Conservation (phyloP, 1,284 basidiomycete species). For the Spongispora temasekensis region DNA sequence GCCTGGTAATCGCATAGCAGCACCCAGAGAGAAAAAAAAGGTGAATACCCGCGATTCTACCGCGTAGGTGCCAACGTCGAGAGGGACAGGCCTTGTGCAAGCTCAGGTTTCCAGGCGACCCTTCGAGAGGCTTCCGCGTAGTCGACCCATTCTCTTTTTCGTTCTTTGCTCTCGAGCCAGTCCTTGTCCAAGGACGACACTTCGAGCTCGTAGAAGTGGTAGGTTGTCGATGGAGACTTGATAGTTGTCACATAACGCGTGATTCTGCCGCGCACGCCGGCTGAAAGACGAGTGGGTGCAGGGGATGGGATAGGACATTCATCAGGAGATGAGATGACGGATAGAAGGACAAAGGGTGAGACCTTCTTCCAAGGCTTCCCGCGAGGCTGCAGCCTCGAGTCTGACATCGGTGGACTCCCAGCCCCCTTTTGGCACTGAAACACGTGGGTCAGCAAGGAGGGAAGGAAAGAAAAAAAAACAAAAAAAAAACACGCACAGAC, state of each 20-base stretch:
- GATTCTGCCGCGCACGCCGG: conserved; percentile 78
- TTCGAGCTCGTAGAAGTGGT: conserved; percentile 86
- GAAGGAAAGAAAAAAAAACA: conserved; percentile 3
- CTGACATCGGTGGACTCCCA: conserved; percentile 78
- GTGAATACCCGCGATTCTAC: conserved; percentile 25
- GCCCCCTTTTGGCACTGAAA: conserved; percentile 80
- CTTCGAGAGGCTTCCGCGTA: conserved; percentile 73
- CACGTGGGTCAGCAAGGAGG: conserved; percentile 14
- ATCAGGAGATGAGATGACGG: conserved; percentile 71
- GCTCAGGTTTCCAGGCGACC: conserved; percentile 77
- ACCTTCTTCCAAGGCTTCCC: conserved; percentile 92
- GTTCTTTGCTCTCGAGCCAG: conserved; percentile 77
- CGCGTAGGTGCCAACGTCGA: conserved; percentile 62
- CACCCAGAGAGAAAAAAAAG: conserved; percentile 7
- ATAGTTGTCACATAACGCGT: conserved; percentile 78
- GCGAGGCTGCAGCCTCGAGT: conserved; percentile 80
- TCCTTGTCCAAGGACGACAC: conserved; percentile 69
- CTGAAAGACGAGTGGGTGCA: conserved; percentile 46
- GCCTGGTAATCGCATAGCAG: conserved; percentile 13
- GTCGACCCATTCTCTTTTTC: conserved; percentile 81
- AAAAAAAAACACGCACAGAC: conserved; percentile 67
- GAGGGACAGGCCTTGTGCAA: conserved; percentile 68
- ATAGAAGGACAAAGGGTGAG: conserved; percentile 78
- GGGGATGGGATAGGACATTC: conserved; percentile 48
- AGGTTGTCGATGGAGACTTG: conserved; percentile 71